These are phyloP conservation scores for Pseudonectria buxi DNA, from an alignment of 2,329 filamentous ascomycete genomes.

Conservation along the genomic window DNA sequence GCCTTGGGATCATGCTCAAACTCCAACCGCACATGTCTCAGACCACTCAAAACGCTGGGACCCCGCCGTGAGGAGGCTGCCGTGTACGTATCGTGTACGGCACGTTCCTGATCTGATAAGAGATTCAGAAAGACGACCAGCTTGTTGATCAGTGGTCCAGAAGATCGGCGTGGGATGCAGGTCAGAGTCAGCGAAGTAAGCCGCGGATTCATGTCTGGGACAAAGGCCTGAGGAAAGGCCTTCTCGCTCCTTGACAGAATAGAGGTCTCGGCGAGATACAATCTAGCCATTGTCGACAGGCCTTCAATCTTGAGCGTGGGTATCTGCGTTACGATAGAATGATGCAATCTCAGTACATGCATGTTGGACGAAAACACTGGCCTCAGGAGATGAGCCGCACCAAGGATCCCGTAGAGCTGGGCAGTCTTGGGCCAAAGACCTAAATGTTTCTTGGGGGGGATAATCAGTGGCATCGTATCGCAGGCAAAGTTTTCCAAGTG, in stretches of 20 bases:
- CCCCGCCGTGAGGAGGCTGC: constrained; percentile 27
- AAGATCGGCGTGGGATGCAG: constrained; percentile 46
- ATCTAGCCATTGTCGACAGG: constrained; percentile 28
- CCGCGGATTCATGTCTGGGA: constrained; percentile 51
- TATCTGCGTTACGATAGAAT: constrained; percentile 52
- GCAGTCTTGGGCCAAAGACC: constrained; percentile 23
- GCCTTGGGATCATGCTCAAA: constrained; percentile 40
- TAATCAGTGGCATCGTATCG: constrained; percentile 32
- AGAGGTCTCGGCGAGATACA: constrained; percentile 39
- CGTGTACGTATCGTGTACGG: constrained; percentile 28
- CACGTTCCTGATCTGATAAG: constrained; percentile 42
- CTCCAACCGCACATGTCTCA: constrained; percentile 49
- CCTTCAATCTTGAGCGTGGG: constrained; percentile 36
- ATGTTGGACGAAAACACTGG: constrained; percentile 49
- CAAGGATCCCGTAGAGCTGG: constrained; percentile 37
- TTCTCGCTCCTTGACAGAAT: constrained; percentile 37
- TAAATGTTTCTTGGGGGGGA: constrained; percentile 4
- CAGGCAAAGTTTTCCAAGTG: constrained; percentile 48
- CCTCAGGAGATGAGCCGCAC: constrained; percentile 41
- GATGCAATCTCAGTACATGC: constrained; percentile 47
- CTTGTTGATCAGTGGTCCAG: constrained; percentile 41
- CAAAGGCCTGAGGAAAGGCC: constrained; percentile 41
- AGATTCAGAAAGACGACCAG: constrained; percentile 42
- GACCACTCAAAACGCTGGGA: constrained; percentile 40
- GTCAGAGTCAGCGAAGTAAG: constrained; percentile 47